Conservation (phyloP, 2,329 filamentous ascomycete species). For the Ceratocystis ficicola region DNA sequence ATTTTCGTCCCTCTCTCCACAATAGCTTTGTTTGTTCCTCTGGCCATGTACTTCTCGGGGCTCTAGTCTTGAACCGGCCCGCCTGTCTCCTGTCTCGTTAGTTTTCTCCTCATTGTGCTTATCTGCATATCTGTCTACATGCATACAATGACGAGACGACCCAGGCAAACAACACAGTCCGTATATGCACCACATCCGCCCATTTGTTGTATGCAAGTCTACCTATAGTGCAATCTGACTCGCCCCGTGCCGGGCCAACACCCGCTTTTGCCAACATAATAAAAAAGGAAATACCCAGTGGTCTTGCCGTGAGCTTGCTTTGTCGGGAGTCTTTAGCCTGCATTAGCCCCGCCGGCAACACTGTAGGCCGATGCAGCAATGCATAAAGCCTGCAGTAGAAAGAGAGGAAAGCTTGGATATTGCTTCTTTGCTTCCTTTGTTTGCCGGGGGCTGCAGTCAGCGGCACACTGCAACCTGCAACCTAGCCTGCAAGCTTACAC, state of each 20-base stretch:
- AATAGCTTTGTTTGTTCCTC: neutral
- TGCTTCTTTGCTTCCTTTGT: neutral
- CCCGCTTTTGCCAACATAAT: neutral
- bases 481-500: too few relatives aligned
- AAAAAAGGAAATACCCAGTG: neutral
- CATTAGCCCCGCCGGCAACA: neutral
- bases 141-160: neutral
- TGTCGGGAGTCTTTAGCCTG: neutral
- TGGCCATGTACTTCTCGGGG: neutral
- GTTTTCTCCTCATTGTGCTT: neutral
- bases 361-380: neutral
- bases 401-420: neutral
- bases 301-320: neutral
- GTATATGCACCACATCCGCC: neutral
- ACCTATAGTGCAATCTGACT: too few relatives aligned
- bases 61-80: neutral
- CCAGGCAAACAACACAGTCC: neutral
- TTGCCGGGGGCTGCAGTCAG: neutral
- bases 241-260: too few relatives aligned
- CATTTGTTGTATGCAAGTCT: too few relatives aligned
- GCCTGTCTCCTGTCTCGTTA: neutral
- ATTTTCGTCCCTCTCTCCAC: neutral
- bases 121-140: neutral
- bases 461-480: constrained; percentile 2
- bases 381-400: neutral